Evolutionary conservation across 805 yeast genomes (phyloP), one percentile per base, ranked within the genome.

Genomic region (Kodamaea hsintzibuensis): DNA sequence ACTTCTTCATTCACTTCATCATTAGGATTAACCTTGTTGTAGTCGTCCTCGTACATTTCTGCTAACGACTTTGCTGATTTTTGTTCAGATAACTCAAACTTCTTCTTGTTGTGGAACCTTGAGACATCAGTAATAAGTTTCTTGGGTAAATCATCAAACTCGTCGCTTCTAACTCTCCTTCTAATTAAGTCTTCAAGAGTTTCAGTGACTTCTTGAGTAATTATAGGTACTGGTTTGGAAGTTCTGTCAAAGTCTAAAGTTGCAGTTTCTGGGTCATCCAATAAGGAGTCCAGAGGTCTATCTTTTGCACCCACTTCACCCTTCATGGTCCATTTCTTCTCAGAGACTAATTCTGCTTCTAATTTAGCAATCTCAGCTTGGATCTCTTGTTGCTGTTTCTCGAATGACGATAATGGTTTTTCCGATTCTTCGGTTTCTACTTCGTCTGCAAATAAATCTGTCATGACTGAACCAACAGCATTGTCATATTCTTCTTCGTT

Each of bases 201-300:
- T 61, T 89, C 96, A 0, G 98, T 91, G 9, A 88, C 82, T 59
- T 92, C 97, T 61, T 84, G 84, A 0, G 99, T 95, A 53, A 92
- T 89, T 6, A 92, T 91, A 0, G 99, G 99, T 3, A 91, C 98
- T 0, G 99, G 97, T 63, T 93, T 93, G 7, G 97, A 85, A 6
- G 91, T 89, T 64, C 98, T 82, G 62, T 93, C 99, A 64, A 93
- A 95, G 60, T 91, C 96, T 51, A 93, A 74, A 42, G 82, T 91
- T 16, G 66, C 63, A 3, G 71, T 61, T 52, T 70, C 78, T 2
- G 70, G 65, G 62, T 89, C 96, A 43, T 85, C 86, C 54, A 95
- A 70, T 40, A 95, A 76, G 1, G 98, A 86, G 73, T 95, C 97
- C 44, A 78, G 76, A 7, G 96, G 96, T 66, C 99, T 81, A 60